A percentile compares a stretch with the other conserved stretches of the same genome.
Conservation (phyloP, 805 yeast species). For the Metschnikowia koreensis region DNA sequence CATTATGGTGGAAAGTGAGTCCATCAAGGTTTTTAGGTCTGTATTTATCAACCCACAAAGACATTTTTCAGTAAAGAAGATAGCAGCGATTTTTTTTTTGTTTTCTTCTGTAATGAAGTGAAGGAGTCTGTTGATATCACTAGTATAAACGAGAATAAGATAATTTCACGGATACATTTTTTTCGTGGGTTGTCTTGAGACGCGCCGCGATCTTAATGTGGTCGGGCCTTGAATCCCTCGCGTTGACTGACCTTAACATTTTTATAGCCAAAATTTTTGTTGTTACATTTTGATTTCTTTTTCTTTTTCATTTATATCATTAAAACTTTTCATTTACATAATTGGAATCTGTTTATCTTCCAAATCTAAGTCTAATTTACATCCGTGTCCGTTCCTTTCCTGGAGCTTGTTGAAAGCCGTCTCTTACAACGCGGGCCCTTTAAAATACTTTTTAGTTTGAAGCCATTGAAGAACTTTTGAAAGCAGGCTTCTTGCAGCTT, state of each 20-base stretch:
- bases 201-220: background rate
- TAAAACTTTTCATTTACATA: too few species aligned
- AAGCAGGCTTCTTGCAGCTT: too few species aligned
- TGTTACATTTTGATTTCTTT: background rate
- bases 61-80: conserved; percentile 47
- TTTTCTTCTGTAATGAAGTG: background rate
- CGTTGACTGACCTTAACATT: too few species aligned
- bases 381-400: background rate
- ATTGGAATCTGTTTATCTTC: background rate
- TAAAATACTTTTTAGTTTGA: too few species aligned
- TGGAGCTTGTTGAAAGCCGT: background rate
- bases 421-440: background rate
- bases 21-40: conserved; percentile 69
- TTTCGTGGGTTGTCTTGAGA: background rate
- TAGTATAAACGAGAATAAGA: background rate
- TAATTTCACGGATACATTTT: background rate
- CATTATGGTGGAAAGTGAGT: conserved; percentile 63
- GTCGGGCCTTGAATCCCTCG: too few species aligned
- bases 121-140: background rate
- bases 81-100: background rate
- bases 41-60: conserved; percentile 95
- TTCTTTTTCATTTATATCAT: background rate
- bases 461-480: too few species aligned
- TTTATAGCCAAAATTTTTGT: background rate
- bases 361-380: background rate